These are phyloP conservation scores for Mycena capillaripes DNA, from an alignment of 768 basidiomycete species.

Conservation along the genomic window DNA sequence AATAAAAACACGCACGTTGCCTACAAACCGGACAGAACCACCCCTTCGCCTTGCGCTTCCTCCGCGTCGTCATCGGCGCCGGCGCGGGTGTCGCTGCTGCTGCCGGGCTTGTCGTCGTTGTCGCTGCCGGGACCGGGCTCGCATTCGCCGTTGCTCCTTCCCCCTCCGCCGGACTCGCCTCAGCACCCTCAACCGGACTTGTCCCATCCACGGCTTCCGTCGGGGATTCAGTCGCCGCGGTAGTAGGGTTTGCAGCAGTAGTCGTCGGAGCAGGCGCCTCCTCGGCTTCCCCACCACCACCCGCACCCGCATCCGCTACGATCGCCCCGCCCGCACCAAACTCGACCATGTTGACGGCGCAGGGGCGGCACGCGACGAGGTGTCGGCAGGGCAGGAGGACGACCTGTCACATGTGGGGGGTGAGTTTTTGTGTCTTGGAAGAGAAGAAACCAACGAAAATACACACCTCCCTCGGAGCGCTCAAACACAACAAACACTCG, in stretches of 20 bases:
- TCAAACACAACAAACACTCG: conserved; percentile 91
- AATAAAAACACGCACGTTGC: conserved; percentile 75
- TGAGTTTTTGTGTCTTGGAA: not conserved
- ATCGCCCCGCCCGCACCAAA: conserved; percentile 95
- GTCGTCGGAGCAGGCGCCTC: conserved; percentile 47
- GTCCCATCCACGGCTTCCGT: not conserved
- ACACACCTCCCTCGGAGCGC: conserved; percentile 30
- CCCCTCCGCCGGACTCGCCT: not conserved
- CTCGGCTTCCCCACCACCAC: conserved; percentile 36
- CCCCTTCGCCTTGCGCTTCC: conserved; percentile 95
- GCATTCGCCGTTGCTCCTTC: not conserved
- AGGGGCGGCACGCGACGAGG: conserved; percentile 95
- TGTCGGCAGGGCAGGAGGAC: conserved; percentile 95
- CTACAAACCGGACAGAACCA: conserved; percentile 98
- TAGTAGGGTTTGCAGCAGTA: too few species aligned
- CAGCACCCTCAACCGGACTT: not conserved
- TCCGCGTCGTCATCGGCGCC: conserved; percentile 57
- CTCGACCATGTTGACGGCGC: conserved; percentile 97
- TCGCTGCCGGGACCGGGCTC: conserved; percentile 21
- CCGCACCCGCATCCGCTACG: conserved; percentile 59
- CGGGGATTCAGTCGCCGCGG: not conserved
- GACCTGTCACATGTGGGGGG: conserved; percentile 78
- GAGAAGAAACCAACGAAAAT: not conserved
- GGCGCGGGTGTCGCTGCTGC: conserved; percentile 20
- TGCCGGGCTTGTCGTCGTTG: conserved; percentile 36